Evolutionary conservation across 2,329 filamentous ascomycete species (phyloP).

Genomic region (Ustulina deusta): DNA sequence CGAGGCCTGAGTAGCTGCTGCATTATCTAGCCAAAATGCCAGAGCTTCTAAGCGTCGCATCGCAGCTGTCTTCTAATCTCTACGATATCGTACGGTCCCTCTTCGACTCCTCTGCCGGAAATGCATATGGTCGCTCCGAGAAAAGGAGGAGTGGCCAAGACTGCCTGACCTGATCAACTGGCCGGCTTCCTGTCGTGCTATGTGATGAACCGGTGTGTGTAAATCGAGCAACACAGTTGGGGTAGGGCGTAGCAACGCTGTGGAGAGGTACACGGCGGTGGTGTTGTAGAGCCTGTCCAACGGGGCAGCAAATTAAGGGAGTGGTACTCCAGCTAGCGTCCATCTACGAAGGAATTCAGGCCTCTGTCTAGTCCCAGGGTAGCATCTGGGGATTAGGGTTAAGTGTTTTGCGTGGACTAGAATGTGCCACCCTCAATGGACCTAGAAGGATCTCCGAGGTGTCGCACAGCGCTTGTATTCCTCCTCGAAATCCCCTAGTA

Average conservation of each 20-base stretch:
- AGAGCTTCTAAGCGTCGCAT: constrained; percentile 45
- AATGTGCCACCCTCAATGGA: constrained; percentile 26
- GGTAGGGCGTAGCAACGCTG: constrained; percentile 7
- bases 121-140: constrained; percentile 25
- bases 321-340: constrained; percentile 20
- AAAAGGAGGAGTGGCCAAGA: constrained; percentile 28
- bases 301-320: constrained; percentile 30
- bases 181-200: constrained; percentile 29
- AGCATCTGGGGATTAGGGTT: constrained; percentile 33
- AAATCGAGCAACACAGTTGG: constrained; percentile 18
- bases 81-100: constrained; percentile 27
- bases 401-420: constrained; percentile 25
- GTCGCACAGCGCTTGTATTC: constrained; percentile 31
- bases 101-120: constrained; percentile 23
- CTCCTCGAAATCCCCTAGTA: constrained; percentile 8
- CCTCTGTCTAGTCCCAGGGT: constrained; percentile 20
- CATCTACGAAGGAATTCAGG: constrained; percentile 18
- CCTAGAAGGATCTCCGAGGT: constrained; percentile 13
- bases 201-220: constrained; percentile 29
- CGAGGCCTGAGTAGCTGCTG: constrained; percentile 32
- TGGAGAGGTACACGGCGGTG: constrained; percentile 13
- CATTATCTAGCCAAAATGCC: constrained; percentile 46
- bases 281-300: constrained; percentile 26
- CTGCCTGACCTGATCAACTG: constrained; percentile 26
- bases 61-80: constrained; percentile 46